Evolutionary conservation across 202 grass and related monocot species (phyloP), one percentile per base, ranked within the genome.

Genomic region (Saccharum hybrid): DNA sequence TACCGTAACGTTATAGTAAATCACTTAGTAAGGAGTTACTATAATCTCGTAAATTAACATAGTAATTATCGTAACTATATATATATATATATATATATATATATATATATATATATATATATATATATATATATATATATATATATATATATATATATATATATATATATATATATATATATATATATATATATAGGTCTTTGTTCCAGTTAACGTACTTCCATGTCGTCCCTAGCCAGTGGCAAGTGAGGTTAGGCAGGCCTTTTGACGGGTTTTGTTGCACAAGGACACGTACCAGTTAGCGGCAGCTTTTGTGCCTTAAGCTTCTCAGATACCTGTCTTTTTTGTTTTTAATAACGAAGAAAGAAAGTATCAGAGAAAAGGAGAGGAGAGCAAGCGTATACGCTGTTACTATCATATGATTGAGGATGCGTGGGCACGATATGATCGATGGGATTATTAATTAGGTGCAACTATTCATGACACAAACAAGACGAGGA

Each of bases 401-500:
- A n/a, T 28, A 39, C 26, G 62, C 40, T 28, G 75, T 68, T 74
- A 49, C 71, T 75, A 62, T 75, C 71, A 65, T 38, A 57, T 57
- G 42, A 71, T 57, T 80, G 83, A 80, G 42, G 62, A 73, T 62
- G 40, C 21, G 13, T 71, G 22, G 19, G 70, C 67, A 16, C 7
- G 69, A 26, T 21, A 62, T 40, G 37, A 61, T 67, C 28, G 60
- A 68, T 49, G 60, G 14, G 48, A 83, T 79, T 52, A 90, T 83
- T 49, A 60, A 86, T 86, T 79, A 75, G 74, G 62, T 68, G 48
- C 43, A 59, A 80, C 63, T 90, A 21, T 86, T 90, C 88, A 83
- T 80, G 88, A 86, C 75, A 39, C 31, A 33, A 33, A 33, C 31
- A 33, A 33, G 31, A 33, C 31, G 31, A 33, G 31, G 31, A 33